Percentiles rank a stretch among this genome's conserved stretches.
Conservation (phyloP, 768 basidiomycete species). For the Coprinopsis cinerea region DNA sequence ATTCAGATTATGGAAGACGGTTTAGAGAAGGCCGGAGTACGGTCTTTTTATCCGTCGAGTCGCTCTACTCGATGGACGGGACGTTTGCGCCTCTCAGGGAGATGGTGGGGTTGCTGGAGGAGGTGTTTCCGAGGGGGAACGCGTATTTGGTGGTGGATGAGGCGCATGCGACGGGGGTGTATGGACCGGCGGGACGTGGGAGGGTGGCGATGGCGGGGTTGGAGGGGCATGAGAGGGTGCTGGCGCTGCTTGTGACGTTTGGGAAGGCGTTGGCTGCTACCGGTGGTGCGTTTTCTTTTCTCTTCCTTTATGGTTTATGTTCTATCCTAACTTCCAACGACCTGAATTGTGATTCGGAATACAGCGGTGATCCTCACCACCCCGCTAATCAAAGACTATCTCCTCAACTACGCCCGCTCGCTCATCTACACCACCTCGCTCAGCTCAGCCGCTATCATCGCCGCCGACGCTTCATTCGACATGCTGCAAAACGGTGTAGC, state of each 20-base stretch:
- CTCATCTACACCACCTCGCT: conserved; percentile 90
- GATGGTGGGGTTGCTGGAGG: conserved; percentile 59
- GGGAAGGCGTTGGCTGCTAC: conserved; percentile 85
- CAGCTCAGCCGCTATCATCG: conserved; percentile 68
- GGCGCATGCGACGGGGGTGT: conserved; percentile 90
- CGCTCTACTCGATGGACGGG: conserved; percentile 94
- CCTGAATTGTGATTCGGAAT: too few relatives aligned
- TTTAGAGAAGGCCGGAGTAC: conserved; percentile 36
- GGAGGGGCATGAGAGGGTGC: conserved; percentile 61
- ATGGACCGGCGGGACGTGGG: conserved; percentile 74
- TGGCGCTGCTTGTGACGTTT: conserved; percentile 84
- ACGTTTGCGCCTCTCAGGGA: conserved; percentile 72
- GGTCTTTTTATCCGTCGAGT: conserved; percentile 83
- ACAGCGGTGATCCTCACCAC: conserved; percentile 73
- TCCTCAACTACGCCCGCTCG: conserved; percentile 88
- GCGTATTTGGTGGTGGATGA: conserved; percentile 83
- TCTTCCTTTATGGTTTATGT: neutral
- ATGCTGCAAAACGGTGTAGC: conserved; percentile 65
- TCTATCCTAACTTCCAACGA: too few relatives aligned
- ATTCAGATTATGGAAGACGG: conserved; percentile 29
- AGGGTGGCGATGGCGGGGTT: conserved; percentile 66
- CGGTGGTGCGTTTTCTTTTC: conserved; percentile 57
- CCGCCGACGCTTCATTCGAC: conserved; percentile 75
- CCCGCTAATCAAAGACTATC: conserved; percentile 68
- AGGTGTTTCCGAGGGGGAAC: conserved; percentile 54